Percentiles rank a stretch among this genome's conserved stretches.
Evolutionary conservation across 1,284 basidiomycete genomes (phyloP).

Genomic region (Fomitopsis palustris): DNA sequence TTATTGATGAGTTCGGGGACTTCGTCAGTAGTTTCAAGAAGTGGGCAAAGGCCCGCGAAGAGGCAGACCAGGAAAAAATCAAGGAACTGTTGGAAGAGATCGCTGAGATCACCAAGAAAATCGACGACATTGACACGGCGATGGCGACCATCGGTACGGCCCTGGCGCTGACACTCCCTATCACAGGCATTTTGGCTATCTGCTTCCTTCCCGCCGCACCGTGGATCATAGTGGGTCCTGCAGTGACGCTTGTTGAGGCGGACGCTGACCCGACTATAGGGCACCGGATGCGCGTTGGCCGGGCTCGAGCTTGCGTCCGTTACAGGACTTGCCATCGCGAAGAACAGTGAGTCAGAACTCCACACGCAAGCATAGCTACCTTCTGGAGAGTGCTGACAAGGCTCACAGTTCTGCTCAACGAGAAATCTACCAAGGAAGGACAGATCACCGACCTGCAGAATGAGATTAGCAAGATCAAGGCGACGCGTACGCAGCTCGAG

Average conservation of each 20-base stretch:
- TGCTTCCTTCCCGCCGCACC: not conserved
- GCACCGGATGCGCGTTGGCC: not conserved
- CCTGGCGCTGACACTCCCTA: not conserved
- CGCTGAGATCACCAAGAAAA: not conserved
- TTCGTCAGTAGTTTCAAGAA: not conserved
- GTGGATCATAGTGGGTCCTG: not conserved
- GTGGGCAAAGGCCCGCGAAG: not conserved
- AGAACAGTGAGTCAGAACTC: not conserved
- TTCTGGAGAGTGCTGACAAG: not conserved
- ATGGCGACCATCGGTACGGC: not conserved
- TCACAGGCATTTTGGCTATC: not conserved
- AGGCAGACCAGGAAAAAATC: not conserved
- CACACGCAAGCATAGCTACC: not conserved
- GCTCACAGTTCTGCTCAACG: not conserved
- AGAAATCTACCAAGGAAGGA: not conserved
- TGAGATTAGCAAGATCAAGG: not conserved
- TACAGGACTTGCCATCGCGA: not conserved
- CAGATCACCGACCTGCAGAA: not conserved
- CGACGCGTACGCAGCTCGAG: not conserved
- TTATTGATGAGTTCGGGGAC: not conserved
- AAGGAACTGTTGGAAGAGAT: not conserved
- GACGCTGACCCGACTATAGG: not conserved
- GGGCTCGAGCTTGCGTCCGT: not conserved
- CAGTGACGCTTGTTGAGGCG: not conserved
- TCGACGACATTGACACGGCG: not conserved